phyloP scores from a whole-genome alignment of 164 flowering plant genomes.

The Piper betle region DNA sequence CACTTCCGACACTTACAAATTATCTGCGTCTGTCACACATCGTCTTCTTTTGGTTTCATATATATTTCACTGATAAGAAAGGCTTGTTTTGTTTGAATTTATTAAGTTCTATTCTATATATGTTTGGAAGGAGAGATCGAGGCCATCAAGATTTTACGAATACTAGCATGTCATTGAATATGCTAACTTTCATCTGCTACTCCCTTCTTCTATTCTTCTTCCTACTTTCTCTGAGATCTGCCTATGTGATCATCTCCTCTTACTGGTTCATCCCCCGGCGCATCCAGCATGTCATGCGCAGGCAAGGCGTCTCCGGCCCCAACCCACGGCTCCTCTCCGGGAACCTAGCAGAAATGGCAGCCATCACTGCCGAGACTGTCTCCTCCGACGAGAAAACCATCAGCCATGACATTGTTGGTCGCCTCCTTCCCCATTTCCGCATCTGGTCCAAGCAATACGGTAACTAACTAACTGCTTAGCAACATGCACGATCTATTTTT shows the following conservation, averaged over 20 bases:
- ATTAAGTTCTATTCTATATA: too few relatives aligned
- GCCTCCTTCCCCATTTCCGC: constrained; percentile 76
- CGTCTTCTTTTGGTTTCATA: too few relatives aligned
- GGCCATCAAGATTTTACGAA: too few relatives aligned
- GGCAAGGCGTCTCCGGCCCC: constrained; percentile 92
- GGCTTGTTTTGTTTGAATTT: too few relatives aligned
- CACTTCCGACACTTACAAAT: too few relatives aligned
- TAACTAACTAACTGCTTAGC: constrained; percentile 5
- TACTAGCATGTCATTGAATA: too few relatives aligned
- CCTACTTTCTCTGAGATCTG: not conserved
- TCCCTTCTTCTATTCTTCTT: not conserved
- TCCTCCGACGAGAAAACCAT: constrained; percentile 50
- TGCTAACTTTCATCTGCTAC: not conserved
- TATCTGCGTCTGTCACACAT: too few relatives aligned
- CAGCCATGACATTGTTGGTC: constrained; percentile 59
- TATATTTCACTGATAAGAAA: too few relatives aligned
- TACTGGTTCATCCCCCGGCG: constrained; percentile 70
- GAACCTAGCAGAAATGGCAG: constrained; percentile 55
- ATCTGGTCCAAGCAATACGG: constrained; percentile 76
- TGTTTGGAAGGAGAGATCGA: too few relatives aligned
- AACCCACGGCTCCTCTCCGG: constrained; percentile 65
- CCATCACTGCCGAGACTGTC: constrained; percentile 36
- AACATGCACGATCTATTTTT: too few relatives aligned
- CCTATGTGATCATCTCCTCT: constrained; percentile 26
- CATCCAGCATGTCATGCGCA: constrained; percentile 66